These are phyloP conservation scores for Hyaloperonospora arabidopsidis DNA, from an alignment of 352 stramenopile genomes.

Conservation along the genomic window DNA sequence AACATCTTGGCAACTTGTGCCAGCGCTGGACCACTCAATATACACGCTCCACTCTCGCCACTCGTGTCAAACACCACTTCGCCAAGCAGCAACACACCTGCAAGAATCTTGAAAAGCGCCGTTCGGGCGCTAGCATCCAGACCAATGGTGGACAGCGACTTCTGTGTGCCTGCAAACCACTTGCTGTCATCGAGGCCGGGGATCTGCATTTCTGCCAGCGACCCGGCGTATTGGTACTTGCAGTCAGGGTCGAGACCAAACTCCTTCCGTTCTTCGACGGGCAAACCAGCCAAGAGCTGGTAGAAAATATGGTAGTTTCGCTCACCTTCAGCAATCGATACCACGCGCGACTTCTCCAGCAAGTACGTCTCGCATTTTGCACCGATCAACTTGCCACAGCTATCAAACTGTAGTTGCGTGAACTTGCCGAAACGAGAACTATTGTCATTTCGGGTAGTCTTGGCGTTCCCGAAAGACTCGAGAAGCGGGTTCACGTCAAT, in stretches of 20 bases:
- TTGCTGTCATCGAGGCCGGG: constrained; percentile 80
- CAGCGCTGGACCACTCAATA: constrained; percentile 57
- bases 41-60: constrained; percentile 63
- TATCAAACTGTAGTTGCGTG: constrained; percentile 84
- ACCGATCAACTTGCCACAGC: constrained; percentile 67
- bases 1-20: constrained; percentile 85
- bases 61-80: constrained; percentile 89
- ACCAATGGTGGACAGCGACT: constrained; percentile 74
- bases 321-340: constrained; percentile 91
- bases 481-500: constrained; percentile 89
- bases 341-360: constrained; percentile 93
- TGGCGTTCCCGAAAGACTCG: constrained; percentile 92
- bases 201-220: constrained; percentile 70
- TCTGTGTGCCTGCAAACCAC: constrained; percentile 72
- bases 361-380: constrained; percentile 92
- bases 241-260: constrained; percentile 57
- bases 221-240: constrained; percentile 70
- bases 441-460: constrained; percentile 91
- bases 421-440: constrained; percentile 88
- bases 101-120: constrained; percentile 76
- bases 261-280: constrained; percentile 42
- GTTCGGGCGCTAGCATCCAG: constrained; percentile 47
- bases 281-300: constrained; percentile 79
- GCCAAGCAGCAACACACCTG: constrained; percentile 93
- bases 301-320: constrained; percentile 99